Conservation (phyloP, 768 basidiomycete species). For the Pleurotus eryngii region DNA sequence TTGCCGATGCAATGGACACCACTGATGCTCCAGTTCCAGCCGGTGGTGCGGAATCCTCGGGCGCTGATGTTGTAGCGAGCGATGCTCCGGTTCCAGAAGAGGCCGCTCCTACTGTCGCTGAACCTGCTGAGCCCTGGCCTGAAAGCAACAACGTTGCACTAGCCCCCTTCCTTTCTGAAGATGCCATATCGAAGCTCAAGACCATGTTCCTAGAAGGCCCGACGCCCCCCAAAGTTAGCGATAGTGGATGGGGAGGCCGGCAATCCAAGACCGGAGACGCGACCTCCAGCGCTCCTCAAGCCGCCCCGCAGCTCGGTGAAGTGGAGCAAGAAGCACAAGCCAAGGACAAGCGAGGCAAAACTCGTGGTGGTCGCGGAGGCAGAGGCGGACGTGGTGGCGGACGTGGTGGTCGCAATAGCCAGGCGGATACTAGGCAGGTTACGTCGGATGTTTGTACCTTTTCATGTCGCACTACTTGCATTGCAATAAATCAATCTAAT, state of each 20-base stretch:
- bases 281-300: conserved; percentile 13
- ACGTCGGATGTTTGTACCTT: conserved; percentile 69
- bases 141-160: conserved; percentile 55
- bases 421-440: conserved; percentile 72
- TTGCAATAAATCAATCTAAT: conserved; percentile 6
- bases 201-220: conserved; percentile 79
- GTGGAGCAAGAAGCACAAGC: conserved; percentile 22
- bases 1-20: conserved; percentile 20
- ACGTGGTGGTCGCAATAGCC: conserved; percentile 38
- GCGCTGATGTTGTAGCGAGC: conserved; percentile 9
- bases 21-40: too few relatives aligned
- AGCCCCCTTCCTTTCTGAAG: conserved; percentile 59
- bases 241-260: conserved; percentile 71
- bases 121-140: conserved; percentile 55
- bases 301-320: conserved; percentile 12
- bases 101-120: background rate
- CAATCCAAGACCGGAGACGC: conserved; percentile 25
- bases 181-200: conserved; percentile 60
- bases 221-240: conserved; percentile 69
- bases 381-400: conserved; percentile 46
- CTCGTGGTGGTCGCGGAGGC: conserved; percentile 37
- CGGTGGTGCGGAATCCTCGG: background rate
- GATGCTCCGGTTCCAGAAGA: background rate
- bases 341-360: conserved; percentile 34
- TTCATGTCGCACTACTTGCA: conserved; percentile 10